These are phyloP conservation scores for Cryptococcus sp. DNA, from an alignment of 1,284 basidiomycete genomes.

Conservation along the genomic window DNA sequence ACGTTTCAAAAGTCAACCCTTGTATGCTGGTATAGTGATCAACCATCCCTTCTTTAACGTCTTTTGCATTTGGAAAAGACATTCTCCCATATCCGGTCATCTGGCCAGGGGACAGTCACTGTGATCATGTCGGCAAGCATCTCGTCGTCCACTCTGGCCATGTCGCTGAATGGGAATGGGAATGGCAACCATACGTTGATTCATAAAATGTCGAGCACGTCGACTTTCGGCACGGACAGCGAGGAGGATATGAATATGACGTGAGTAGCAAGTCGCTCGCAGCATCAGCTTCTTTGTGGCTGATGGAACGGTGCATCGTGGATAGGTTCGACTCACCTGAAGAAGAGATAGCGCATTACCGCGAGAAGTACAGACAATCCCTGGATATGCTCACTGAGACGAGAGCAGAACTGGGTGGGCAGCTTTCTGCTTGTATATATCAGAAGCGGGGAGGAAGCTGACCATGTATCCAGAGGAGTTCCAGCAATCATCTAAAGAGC, in stretches of 20 bases:
- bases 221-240: constrained; percentile 32
- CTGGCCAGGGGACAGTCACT: no score
- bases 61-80: no score
- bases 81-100: not conserved
- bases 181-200: constrained; percentile 8
- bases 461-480: constrained; percentile 66
- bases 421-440: not conserved
- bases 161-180: not conserved
- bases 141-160: constrained; percentile 13
- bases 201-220: constrained; percentile 37
- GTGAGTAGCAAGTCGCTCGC: constrained; percentile 23
- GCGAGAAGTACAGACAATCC: constrained; percentile 78
- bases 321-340: constrained; percentile 49
- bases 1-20: no score
- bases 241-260: constrained; percentile 35
- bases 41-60: no score
- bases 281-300: not conserved
- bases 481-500: constrained; percentile 83
- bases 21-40: no score
- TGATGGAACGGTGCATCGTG: not conserved
- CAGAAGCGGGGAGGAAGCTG: constrained; percentile 10
- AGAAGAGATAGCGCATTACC: constrained; percentile 64
- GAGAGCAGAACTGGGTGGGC: constrained; percentile 66
- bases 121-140: constrained; percentile 14
- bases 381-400: constrained; percentile 83